A percentile compares a stretch with the other conserved stretches of the same genome.
These are phyloP conservation scores for Phaffia rhodozyma DNA, from an alignment of 1,284 basidiomycete genomes.

Conservation along the genomic window DNA sequence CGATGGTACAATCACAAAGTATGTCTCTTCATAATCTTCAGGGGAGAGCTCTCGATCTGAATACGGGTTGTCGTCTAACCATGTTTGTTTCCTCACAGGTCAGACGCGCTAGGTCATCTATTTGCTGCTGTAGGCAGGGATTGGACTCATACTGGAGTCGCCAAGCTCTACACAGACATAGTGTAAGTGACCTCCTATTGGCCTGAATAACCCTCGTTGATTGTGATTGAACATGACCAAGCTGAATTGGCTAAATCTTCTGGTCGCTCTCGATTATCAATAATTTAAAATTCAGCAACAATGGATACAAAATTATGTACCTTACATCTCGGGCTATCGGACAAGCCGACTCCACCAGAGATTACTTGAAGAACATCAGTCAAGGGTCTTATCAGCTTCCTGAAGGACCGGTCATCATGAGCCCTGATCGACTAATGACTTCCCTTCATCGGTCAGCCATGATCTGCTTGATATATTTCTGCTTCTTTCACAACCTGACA, in stretches of 20 bases:
- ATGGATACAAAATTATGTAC: slow-evolving; percentile 98
- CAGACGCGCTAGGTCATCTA: slow-evolving; percentile 92
- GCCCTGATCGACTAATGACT: slow-evolving; percentile 88
- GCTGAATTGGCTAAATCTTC: neutral
- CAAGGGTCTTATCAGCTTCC: slow-evolving; percentile 93
- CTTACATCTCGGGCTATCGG: slow-evolving; percentile 95
- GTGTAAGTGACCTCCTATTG: slow-evolving; percentile 17
- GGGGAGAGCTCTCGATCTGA: too few relatives aligned
- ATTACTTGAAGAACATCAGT: slow-evolving; percentile 87
- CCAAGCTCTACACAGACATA: slow-evolving; percentile 97
- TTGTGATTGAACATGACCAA: neutral
- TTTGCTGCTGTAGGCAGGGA: slow-evolving; percentile 99
- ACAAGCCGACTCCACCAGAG: slow-evolving; percentile 92
- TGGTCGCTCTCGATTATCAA: neutral
- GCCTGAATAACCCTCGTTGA: too few relatives aligned
- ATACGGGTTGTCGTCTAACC: neutral
- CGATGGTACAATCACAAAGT: slow-evolving; percentile 99
- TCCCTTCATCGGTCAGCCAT: slow-evolving; percentile 71
- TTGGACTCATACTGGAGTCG: slow-evolving; percentile 97
- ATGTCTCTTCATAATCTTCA: slow-evolving; percentile 23
- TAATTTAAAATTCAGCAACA: slow-evolving; percentile 42
- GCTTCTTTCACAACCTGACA: neutral
- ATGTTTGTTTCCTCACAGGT: slow-evolving; percentile 42
- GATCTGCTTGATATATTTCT: neutral
- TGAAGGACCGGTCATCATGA: slow-evolving; percentile 98